Percentiles rank a stretch among this genome's conserved stretches.
These are phyloP conservation scores for Suillus cothurnatus DNA, from an alignment of 768 basidiomycete species.

Conservation along the genomic window DNA sequence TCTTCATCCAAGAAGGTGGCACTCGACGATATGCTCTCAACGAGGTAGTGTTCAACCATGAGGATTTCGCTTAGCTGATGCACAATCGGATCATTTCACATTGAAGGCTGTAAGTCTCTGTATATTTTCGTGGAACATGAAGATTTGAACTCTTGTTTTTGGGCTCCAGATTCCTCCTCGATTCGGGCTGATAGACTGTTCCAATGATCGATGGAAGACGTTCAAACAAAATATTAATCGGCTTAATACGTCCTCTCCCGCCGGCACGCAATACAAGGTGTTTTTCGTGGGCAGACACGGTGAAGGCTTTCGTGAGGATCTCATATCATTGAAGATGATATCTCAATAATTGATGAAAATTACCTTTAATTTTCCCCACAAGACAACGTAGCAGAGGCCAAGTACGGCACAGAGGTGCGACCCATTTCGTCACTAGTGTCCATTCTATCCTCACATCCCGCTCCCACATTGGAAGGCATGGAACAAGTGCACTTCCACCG, in stretches of 20 bases:
- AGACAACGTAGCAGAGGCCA: slow-evolving; percentile 69
- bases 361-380: slow-evolving; percentile 37
- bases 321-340: slow-evolving; percentile 48
- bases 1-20: not conserved
- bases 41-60: not conserved
- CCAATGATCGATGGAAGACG: slow-evolving; percentile 49
- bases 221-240: slow-evolving; percentile 43
- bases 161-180: slow-evolving; percentile 48
- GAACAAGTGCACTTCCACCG: slow-evolving; percentile 50
- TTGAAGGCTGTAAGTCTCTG: not conserved
- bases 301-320: slow-evolving; percentile 65
- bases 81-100: not conserved
- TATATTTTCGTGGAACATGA: not conserved
- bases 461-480: slow-evolving; percentile 43
- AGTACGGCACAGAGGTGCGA: slow-evolving; percentile 57
- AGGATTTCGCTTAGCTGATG: not conserved
- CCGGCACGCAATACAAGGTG: slow-evolving; percentile 55
- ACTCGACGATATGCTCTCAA: not conserved
- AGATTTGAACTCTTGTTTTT: not conserved
- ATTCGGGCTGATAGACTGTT: slow-evolving; percentile 60
- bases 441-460: not conserved
- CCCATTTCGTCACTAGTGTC: too few species aligned
- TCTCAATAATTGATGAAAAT: slow-evolving; percentile 44
- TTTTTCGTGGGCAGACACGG: slow-evolving; percentile 73
- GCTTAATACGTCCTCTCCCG: slow-evolving; percentile 47